Percentiles rank a stretch among this genome's conserved stretches.
Evolutionary conservation across 768 basidiomycete genomes (phyloP).

Genomic region (Phanerodontia chrysosporium): DNA sequence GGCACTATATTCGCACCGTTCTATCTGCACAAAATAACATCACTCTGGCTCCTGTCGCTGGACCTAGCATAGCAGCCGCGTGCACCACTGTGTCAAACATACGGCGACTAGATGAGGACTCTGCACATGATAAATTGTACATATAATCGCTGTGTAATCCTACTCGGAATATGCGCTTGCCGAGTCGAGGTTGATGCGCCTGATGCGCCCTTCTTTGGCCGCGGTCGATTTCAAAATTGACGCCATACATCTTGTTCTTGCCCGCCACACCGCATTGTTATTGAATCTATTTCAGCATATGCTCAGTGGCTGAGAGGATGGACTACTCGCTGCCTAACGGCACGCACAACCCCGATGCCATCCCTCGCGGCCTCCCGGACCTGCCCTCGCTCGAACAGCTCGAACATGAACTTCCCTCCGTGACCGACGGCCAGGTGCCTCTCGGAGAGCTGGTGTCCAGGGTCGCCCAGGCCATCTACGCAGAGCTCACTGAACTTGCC

Average conservation of each 20-base stretch:
- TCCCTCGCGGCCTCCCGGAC: slow-evolving; percentile 30
- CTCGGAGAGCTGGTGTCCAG: slow-evolving; percentile 74
- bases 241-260: not conserved
- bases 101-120: too few relatives aligned
- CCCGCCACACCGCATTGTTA: not conserved
- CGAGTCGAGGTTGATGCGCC: too few relatives aligned
- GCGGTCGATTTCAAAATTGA: not conserved
- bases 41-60: too few relatives aligned
- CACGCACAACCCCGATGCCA: not conserved
- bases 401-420: slow-evolving; percentile 69
- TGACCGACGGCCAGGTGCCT: slow-evolving; percentile 68
- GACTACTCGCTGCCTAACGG: not conserved
- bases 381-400: slow-evolving; percentile 50
- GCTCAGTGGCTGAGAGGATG: not conserved
- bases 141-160: too few relatives aligned
- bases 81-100: too few relatives aligned
- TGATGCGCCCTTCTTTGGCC: not conserved
- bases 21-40: too few relatives aligned
- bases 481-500: slow-evolving; percentile 75
- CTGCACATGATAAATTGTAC: too few relatives aligned
- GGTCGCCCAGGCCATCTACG: slow-evolving; percentile 74
- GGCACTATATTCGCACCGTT: too few relatives aligned
- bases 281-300: slow-evolving; percentile 3
- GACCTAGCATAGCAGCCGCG: too few relatives aligned
- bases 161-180: too few relatives aligned